Conservation (phyloP, 768 basidiomycete species). For the Rhodotorula sphaerocarpa region DNA sequence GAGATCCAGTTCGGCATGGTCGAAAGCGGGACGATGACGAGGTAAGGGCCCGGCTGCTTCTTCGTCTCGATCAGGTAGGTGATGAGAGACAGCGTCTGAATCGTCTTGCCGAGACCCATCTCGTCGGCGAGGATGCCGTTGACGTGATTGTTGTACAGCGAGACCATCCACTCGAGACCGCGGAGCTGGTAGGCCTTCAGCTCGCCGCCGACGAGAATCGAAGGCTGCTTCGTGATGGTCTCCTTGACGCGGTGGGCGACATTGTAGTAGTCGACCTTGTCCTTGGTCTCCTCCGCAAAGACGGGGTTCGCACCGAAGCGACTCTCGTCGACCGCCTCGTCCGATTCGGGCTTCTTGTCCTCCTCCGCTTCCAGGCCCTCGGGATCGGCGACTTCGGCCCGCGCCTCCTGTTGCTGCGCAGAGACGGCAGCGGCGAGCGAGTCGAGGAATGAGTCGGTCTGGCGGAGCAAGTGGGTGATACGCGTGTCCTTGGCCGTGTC, state of each 20-base stretch:
- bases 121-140: slow-evolving; percentile 42
- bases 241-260: slow-evolving; percentile 89
- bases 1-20: slow-evolving; percentile 52
- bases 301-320: slow-evolving; percentile 69
- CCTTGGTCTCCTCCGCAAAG: slow-evolving; percentile 51
- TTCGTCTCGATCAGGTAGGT: slow-evolving; percentile 68
- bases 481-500: slow-evolving; percentile 98
- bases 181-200: slow-evolving; percentile 72
- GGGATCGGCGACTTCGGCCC: slow-evolving; percentile 45
- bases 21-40: slow-evolving; percentile 87
- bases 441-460: slow-evolving; percentile 91
- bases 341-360: slow-evolving; percentile 22
- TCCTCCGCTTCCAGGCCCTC: slow-evolving; percentile 29
- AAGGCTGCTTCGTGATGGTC: slow-evolving; percentile 68
- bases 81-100: slow-evolving; percentile 91
- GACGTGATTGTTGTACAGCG: slow-evolving; percentile 40
- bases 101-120: slow-evolving; percentile 55
- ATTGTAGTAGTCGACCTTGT: slow-evolving; percentile 86
- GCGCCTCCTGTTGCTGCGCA: slow-evolving; percentile 74
- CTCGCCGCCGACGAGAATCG: slow-evolving; percentile 71
- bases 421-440: slow-evolving; percentile 87
- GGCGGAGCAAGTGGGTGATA: slow-evolving; percentile 87
- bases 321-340: slow-evolving; percentile 57
- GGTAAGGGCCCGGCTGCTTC: slow-evolving; percentile 66
- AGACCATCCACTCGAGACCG: slow-evolving; percentile 41